Percentiles rank a stretch among this genome's conserved stretches.
Evolutionary conservation across 352 stramenopile species (phyloP).

Genomic region (Phytophthora constricta): DNA sequence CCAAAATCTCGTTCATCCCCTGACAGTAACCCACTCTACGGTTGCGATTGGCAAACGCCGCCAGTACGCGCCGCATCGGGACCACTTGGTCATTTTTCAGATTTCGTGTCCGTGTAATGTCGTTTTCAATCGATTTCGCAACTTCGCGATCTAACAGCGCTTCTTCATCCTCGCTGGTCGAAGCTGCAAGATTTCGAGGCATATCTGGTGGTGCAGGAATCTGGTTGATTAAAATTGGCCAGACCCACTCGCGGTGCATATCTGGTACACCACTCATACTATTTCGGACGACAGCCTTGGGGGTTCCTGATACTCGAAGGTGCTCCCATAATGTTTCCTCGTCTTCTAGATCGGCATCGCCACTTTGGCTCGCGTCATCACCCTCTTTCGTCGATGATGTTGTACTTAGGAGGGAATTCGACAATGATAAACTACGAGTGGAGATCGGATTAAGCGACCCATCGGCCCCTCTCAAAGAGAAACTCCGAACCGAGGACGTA

Average conservation of each 20-base stretch:
- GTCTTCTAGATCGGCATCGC: conserved; percentile 37
- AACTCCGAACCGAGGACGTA: conserved; percentile 62
- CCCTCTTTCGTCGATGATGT: conserved; percentile 45
- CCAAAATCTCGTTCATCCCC: conserved; percentile 87
- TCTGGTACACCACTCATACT: conserved; percentile 71
- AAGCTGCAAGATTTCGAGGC: conserved; percentile 33
- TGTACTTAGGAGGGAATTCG: conserved; percentile 62
- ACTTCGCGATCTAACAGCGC: conserved; percentile 69
- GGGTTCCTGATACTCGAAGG: conserved; percentile 37
- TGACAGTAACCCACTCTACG: conserved; percentile 84
- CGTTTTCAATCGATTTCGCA: conserved; percentile 82
- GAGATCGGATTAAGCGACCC: conserved; percentile 39
- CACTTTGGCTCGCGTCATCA: conserved; percentile 26
- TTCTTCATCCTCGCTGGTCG: conserved; percentile 46
- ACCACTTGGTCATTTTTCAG: conserved; percentile 56
- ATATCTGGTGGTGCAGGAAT: conserved; percentile 46
- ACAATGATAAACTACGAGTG: conserved; percentile 59
- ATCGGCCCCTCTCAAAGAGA: conserved; percentile 53
- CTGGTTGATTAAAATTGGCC: conserved; percentile 70
- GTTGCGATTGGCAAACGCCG: conserved; percentile 77
- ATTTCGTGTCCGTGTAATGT: conserved; percentile 75
- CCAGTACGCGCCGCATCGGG: conserved; percentile 73
- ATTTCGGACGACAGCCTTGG: conserved; percentile 41
- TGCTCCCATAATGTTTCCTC: conserved; percentile 52
- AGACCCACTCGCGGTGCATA: conserved; percentile 71